Conservation (phyloP, 1,284 basidiomycete genomes). For the Marasmius oreades region DNA sequence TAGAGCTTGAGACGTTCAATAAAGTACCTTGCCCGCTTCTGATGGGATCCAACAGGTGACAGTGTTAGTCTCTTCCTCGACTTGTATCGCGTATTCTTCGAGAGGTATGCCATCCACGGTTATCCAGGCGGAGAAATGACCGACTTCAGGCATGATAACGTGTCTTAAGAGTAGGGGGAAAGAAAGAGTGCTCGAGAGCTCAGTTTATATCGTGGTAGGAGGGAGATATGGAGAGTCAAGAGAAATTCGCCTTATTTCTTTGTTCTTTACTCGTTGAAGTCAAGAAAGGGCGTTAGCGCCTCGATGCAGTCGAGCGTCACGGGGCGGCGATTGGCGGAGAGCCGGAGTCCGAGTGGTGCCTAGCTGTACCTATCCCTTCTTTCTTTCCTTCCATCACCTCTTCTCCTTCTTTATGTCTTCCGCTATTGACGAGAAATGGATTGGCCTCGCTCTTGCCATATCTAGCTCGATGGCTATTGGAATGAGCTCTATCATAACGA, state of each 20-base stretch:
- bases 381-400: background rate
- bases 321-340: background rate
- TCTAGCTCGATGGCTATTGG: slow-evolving; percentile 85
- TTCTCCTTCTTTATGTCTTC: background rate
- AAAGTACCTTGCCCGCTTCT: slow-evolving; percentile 18
- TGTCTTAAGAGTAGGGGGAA: background rate
- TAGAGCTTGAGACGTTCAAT: too few relatives aligned
- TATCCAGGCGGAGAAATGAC: slow-evolving; percentile 17
- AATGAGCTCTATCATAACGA: slow-evolving; percentile 93
- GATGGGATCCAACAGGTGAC: slow-evolving; percentile 22
- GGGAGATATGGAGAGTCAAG: background rate
- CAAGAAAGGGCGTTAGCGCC: too few relatives aligned
- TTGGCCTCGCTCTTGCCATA: slow-evolving; percentile 84
- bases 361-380: background rate
- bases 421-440: slow-evolving; percentile 84
- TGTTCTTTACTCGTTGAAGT: too few relatives aligned
- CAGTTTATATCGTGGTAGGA: too few relatives aligned
- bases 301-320: too few relatives aligned
- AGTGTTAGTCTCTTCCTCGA: slow-evolving; percentile 3
- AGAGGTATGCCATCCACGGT: slow-evolving; percentile 17
- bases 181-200: too few relatives aligned
- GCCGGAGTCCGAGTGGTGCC: background rate
- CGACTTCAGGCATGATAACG: slow-evolving; percentile 1
- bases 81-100: slow-evolving; percentile 15
- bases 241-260: background rate